phyloP scores from a whole-genome alignment of 768 basidiomycete genomes.

The Mrakia frigida region DNA sequence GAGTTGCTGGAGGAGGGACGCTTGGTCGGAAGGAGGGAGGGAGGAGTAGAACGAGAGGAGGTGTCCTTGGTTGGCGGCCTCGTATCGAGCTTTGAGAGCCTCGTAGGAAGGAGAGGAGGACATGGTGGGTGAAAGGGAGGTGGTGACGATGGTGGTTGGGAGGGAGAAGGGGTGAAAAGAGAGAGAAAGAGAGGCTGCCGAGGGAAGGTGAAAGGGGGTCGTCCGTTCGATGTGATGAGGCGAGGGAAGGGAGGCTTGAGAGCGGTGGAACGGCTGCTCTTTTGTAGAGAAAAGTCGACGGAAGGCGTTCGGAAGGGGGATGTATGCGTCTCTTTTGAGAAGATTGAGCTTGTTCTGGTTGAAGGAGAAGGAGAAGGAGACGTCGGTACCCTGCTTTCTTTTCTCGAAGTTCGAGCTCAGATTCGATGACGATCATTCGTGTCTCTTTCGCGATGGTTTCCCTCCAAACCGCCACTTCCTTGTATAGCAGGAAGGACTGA shows the following conservation, averaged over 20 bases:
- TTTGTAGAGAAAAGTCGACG: too few relatives aligned
- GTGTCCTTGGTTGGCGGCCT: conserved; percentile 78
- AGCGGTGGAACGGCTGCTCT: background rate
- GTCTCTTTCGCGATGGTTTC: too few relatives aligned
- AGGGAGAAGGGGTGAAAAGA: background rate
- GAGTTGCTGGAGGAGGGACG: conserved; percentile 64
- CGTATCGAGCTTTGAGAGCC: conserved; percentile 52
- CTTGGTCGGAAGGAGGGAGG: conserved; percentile 61
- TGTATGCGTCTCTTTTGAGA: too few relatives aligned
- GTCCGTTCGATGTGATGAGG: background rate
- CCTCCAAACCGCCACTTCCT: too few relatives aligned
- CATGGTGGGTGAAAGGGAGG: background rate
- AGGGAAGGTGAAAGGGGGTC: background rate
- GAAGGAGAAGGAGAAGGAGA: too few relatives aligned
- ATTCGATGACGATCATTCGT: too few relatives aligned
- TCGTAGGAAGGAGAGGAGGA: conserved; percentile 18
- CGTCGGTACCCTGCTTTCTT: too few relatives aligned
- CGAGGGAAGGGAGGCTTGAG: background rate
- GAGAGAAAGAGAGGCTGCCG: background rate
- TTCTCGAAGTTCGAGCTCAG: too few relatives aligned
- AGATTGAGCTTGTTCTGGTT: too few relatives aligned
- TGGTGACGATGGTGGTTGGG: background rate
- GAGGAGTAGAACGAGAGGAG: conserved; percentile 80
- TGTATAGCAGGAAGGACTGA: too few relatives aligned
- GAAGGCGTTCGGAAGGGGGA: too few relatives aligned